These are phyloP conservation scores for Apodospora peruviana DNA, from an alignment of 495 filamentous ascomycete genomes.

Conservation along the genomic window DNA sequence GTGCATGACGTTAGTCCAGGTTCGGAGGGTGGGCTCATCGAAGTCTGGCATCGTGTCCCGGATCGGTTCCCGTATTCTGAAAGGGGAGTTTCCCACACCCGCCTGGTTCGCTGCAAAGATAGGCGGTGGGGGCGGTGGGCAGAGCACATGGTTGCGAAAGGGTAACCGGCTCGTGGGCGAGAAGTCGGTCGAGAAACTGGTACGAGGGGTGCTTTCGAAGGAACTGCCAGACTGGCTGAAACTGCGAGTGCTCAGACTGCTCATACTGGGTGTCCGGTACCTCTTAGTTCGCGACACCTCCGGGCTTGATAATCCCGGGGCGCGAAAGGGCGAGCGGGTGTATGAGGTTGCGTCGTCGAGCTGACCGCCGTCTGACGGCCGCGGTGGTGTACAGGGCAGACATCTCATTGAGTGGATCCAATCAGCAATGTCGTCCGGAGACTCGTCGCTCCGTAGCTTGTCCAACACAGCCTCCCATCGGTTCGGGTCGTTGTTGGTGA, in stretches of 20 bases:
- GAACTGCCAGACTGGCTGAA: slow-evolving; percentile 3
- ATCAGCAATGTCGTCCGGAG: slow-evolving; percentile 22
- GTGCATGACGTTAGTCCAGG: slow-evolving; percentile 20
- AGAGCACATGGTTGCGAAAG: neutral
- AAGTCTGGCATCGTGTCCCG: neutral
- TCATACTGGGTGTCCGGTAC: slow-evolving; percentile 3
- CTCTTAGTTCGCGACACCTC: slow-evolving; percentile 2
- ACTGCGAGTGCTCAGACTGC: slow-evolving; percentile 2
- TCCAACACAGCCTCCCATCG: slow-evolving; percentile 17
- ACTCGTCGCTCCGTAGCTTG: slow-evolving; percentile 20
- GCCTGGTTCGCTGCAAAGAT: neutral
- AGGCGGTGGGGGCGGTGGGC: neutral
- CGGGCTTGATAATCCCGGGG: neutral
- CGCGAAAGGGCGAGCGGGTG: neutral
- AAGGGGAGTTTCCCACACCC: neutral
- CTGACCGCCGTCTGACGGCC: neutral
- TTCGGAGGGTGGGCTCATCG: slow-evolving; percentile 2
- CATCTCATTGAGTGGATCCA: slow-evolving; percentile 19
- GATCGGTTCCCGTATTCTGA: neutral
- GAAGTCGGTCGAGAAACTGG: slow-evolving; percentile 2
- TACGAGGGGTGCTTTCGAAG: slow-evolving; percentile 2
- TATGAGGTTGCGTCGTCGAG: neutral
- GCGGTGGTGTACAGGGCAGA: neutral
- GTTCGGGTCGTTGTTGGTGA: slow-evolving; percentile 19
- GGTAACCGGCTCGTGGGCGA: slow-evolving; percentile 1